Evolutionary conservation across 345 rosid species (phyloP).

Genomic region (Gossypium mustelinum): DNA sequence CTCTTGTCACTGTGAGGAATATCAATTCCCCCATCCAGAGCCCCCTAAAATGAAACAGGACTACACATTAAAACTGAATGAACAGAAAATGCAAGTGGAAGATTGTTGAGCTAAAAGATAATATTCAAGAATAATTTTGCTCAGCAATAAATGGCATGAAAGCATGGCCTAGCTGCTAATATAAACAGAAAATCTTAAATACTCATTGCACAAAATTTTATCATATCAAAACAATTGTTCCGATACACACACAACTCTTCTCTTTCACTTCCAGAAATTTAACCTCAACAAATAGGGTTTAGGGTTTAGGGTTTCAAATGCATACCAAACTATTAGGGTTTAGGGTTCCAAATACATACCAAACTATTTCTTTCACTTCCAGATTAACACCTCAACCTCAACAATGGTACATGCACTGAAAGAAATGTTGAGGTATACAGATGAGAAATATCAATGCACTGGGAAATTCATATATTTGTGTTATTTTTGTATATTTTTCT

Average conservation of each 20-base stretch:
- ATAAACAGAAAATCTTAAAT: background rate
- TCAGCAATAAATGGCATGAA: background rate
- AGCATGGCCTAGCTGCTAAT: background rate
- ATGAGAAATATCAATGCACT: background rate
- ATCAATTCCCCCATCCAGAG: constrained; percentile 73
- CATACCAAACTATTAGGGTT: background rate
- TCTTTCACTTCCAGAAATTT: too few species aligned
- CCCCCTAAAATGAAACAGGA: constrained; percentile 36
- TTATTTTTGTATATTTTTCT: too few species aligned
- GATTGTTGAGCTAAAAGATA: background rate
- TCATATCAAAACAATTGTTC: background rate
- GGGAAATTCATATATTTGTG: background rate
- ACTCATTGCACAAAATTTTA: background rate
- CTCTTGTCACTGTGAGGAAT: constrained; percentile 78
- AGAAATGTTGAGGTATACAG: too few species aligned
- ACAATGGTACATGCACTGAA: too few species aligned
- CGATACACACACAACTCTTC: background rate
- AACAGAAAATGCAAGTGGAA: background rate
- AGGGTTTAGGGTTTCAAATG: too few species aligned
- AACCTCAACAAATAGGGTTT: too few species aligned
- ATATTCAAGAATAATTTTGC: background rate
- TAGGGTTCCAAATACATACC: too few species aligned
- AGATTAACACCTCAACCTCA: background rate
- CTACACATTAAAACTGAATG: background rate
- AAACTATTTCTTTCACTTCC: background rate